Conservation (phyloP, 192 early-diverging fungal species). For the Gonapodya sp. region DNA sequence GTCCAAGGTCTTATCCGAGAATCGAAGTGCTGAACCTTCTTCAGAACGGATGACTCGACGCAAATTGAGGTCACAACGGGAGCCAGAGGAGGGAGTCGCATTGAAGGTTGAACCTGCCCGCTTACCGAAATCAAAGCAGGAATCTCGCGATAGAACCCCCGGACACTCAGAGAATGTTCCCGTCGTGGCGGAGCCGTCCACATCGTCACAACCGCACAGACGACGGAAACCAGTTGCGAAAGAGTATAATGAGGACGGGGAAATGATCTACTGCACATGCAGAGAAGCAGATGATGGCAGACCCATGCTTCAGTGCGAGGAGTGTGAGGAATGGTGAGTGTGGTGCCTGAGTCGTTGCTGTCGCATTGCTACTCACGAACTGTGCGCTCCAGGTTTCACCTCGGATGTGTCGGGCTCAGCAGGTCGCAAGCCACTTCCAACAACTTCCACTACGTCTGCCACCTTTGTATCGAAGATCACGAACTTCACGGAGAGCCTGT, state of each 20-base stretch:
- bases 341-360: not conserved
- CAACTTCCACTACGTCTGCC: not conserved
- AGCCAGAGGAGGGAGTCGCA: no score
- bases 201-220: not conserved
- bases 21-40: no score
- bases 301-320: not conserved
- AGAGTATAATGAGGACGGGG: not conserved
- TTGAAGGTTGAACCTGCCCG: no score
- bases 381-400: not conserved
- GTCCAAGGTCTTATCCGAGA: no score
- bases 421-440: not conserved
- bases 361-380: not conserved
- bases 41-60: no score
- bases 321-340: conserved; percentile 1
- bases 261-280: not conserved
- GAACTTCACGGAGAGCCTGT: not conserved
- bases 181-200: not conserved
- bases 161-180: not conserved
- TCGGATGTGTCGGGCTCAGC: not conserved
- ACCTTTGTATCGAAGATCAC: not conserved
- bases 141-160: no score
- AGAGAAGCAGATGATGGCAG: not conserved
- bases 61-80: no score
- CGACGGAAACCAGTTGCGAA: not conserved
- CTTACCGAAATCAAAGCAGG: no score